Conservation (phyloP, 495 filamentous ascomycete species). For the Penicillium psychrofluorescens region DNA sequence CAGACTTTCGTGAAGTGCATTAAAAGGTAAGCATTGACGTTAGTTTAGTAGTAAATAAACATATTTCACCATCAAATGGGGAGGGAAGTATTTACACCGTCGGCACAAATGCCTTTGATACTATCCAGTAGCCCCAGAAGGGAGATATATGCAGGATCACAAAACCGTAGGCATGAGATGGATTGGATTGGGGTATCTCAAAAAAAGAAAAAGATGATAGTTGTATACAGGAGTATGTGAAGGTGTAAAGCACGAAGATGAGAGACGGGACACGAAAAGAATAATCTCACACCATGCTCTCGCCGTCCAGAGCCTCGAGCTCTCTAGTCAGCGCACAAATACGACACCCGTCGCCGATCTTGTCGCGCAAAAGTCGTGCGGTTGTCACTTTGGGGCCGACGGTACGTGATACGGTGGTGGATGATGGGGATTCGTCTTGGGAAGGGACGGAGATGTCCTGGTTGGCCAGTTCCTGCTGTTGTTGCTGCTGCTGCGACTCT, state of each 20-base stretch:
- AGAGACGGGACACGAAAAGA: constrained; percentile 1
- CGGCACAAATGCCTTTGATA: too few relatives aligned
- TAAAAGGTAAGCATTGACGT: too few relatives aligned
- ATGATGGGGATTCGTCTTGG: constrained; percentile 6
- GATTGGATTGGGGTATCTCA: constrained; percentile 18
- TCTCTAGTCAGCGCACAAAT: constrained; percentile 47
- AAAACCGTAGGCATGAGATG: too few relatives aligned
- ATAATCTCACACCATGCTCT: constrained; percentile 7
- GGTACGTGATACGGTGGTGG: constrained; percentile 43
- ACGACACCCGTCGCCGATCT: constrained; percentile 62
- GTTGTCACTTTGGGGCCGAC: constrained; percentile 87
- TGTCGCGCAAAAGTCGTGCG: constrained; percentile 68
- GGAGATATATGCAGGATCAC: too few relatives aligned
- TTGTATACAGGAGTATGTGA: constrained; percentile 5
- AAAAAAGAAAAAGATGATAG: constrained; percentile 13
- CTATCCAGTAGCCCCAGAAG: too few relatives aligned
- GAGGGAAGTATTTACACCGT: too few relatives aligned
- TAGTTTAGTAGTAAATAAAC: too few relatives aligned
- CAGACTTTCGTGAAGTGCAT: too few relatives aligned
- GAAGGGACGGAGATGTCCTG: constrained; percentile 10
- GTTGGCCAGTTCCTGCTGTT: constrained; percentile 11
- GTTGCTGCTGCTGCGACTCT: constrained; percentile 6
- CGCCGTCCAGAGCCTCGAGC: constrained; percentile 27
- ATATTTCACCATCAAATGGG: too few relatives aligned
- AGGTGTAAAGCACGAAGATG: constrained; percentile 3